Percentiles rank a stretch among this genome's conserved stretches.
Evolutionary conservation across 345 rosid genomes (phyloP).

Genomic region (Iberis pinnata): DNA sequence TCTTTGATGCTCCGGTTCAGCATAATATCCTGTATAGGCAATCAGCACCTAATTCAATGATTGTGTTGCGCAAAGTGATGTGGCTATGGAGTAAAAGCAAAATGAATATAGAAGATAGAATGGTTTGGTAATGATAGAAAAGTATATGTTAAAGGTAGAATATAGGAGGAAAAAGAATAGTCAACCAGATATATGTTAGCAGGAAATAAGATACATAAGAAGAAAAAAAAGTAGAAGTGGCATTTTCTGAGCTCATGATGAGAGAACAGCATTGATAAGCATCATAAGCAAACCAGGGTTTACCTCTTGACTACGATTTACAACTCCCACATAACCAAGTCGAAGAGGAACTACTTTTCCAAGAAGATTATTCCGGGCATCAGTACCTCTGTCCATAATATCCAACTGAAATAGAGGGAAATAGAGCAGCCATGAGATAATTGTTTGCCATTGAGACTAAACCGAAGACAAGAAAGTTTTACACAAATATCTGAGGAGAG

Average conservation of each 20-base stretch:
- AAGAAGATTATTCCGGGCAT: conserved; percentile 78
- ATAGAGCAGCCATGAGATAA: too few relatives aligned
- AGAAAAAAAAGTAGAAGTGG: not conserved
- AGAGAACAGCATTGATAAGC: not conserved
- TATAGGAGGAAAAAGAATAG: not conserved
- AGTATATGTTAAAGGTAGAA: not conserved
- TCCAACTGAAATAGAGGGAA: conserved; percentile 57
- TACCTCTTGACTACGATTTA: conserved; percentile 97
- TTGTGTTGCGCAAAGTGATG: not conserved
- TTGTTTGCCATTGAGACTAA: not conserved
- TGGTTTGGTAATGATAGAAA: not conserved
- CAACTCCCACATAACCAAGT: conserved; percentile 94
- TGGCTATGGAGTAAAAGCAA: not conserved
- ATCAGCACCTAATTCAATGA: conserved; percentile 8
- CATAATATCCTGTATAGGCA: conserved; percentile 56
- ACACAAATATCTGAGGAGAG: conserved; percentile 1
- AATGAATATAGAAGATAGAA: not conserved
- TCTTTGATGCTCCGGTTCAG: conserved; percentile 84
- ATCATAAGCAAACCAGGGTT: not conserved
- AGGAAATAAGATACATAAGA: not conserved
- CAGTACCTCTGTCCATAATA: conserved; percentile 99
- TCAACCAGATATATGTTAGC: not conserved
- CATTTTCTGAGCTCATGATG: not conserved
- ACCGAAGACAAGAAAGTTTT: conserved; percentile 5
- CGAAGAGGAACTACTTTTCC: conserved; percentile 88